Evolutionary conservation across 768 basidiomycete species (phyloP).

Genomic region (Boletus rubroflammeus): DNA sequence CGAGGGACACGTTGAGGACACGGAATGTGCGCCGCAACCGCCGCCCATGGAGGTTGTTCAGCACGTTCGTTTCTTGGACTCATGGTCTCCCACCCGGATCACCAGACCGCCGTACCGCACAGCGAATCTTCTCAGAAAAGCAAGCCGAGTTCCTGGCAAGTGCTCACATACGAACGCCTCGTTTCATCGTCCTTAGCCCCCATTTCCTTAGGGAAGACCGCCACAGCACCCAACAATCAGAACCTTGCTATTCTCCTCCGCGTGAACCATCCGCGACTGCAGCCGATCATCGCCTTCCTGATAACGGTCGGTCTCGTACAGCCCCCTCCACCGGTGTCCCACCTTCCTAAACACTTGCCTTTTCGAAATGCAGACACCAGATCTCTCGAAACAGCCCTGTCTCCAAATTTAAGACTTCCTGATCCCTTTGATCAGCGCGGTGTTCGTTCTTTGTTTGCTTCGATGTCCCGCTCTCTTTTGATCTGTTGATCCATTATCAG

Average conservation of each 20-base stretch:
- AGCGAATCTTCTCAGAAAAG: conserved; percentile 24
- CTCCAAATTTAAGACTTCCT: conserved; percentile 33
- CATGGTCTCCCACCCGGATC: conserved; percentile 33
- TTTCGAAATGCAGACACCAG: conserved; percentile 30
- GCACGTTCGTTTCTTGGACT: conserved; percentile 20
- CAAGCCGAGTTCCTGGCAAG: conserved; percentile 27
- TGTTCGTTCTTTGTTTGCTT: conserved; percentile 35
- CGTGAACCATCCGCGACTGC: conserved; percentile 20
- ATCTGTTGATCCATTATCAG: conserved; percentile 39
- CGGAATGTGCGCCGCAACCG: conserved; percentile 13
- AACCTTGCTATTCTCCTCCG: conserved; percentile 18
- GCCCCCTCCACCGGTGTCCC: conserved; percentile 21
- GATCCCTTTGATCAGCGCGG: conserved; percentile 34
- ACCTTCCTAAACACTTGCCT: conserved; percentile 28
- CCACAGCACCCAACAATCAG: conserved; percentile 24
- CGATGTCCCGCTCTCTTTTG: conserved; percentile 35
- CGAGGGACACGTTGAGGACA: conserved; percentile 10
- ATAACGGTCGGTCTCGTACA: conserved; percentile 29
- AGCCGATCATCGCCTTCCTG: conserved; percentile 34
- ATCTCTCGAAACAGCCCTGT: conserved; percentile 33
- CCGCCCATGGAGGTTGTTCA: conserved; percentile 2
- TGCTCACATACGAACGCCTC: conserved; percentile 21
- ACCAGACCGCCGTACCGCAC: conserved; percentile 27
- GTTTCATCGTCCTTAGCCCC: conserved; percentile 13
- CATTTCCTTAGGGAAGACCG: conserved; percentile 28